These are phyloP conservation scores for Camellia japonica DNA, from an alignment of 148 eudicot species.

Conservation along the genomic window DNA sequence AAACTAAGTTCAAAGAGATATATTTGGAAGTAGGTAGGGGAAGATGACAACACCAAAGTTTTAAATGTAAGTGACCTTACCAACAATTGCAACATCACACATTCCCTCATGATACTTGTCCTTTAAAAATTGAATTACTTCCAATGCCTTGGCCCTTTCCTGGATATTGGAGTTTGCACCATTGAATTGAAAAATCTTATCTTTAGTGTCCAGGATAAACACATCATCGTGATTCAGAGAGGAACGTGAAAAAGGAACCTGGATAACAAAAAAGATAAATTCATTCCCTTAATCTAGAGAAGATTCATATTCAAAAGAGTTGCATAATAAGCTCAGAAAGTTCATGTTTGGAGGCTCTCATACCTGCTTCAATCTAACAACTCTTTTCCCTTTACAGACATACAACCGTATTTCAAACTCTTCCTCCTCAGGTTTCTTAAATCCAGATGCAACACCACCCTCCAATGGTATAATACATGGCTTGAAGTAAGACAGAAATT, in stretches of 20 bases:
- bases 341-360: slow-evolving; percentile 5
- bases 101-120: slow-evolving; percentile 84
- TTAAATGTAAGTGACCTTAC: slow-evolving; percentile 40
- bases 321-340: background rate
- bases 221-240: slow-evolving; percentile 97
- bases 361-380: slow-evolving; percentile 93
- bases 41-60: background rate
- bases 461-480: slow-evolving; percentile 94
- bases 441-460: slow-evolving; percentile 97
- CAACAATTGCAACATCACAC: slow-evolving; percentile 95
- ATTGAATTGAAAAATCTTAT: slow-evolving; percentile 95
- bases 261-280: slow-evolving; percentile 28
- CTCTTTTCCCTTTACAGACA: slow-evolving; percentile 86
- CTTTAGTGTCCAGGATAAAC: slow-evolving; percentile 87
- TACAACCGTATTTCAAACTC: slow-evolving; percentile 92
- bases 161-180: slow-evolving; percentile 98
- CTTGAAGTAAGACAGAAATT: slow-evolving; percentile 89
- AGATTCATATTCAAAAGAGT: background rate
- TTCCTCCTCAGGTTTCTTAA: slow-evolving; percentile 81
- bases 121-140: slow-evolving; percentile 88
- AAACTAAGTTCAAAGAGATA: background rate
- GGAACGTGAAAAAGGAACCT: slow-evolving; percentile 98
- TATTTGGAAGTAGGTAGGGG: background rate
- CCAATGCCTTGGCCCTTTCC: slow-evolving; percentile 97
- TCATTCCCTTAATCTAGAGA: background rate